Percentiles rank a stretch among this genome's conserved stretches.
phyloP scores from a whole-genome alignment of 805 yeast species.

The Grigorovia transvaalensis region DNA sequence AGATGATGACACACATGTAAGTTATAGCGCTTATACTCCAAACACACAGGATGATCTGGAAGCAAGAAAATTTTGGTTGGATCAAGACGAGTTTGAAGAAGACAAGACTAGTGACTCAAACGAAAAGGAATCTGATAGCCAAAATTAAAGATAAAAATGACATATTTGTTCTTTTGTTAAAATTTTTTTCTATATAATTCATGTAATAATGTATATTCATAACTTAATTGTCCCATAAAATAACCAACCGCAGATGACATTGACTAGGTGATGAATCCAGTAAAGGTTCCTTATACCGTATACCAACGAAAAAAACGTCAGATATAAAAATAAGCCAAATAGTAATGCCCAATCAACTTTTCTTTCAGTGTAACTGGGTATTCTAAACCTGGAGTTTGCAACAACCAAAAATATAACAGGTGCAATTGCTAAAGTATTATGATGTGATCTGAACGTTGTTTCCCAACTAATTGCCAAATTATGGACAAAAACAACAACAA shows the following conservation, averaged over 20 bases:
- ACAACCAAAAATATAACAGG: slow-evolving; percentile 60
- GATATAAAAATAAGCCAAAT: slow-evolving; percentile 36
- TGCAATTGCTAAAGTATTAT: slow-evolving; percentile 64
- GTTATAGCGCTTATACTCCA: slow-evolving; percentile 22
- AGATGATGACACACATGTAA: not conserved
- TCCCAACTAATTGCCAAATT: slow-evolving; percentile 69
- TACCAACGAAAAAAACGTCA: slow-evolving; percentile 49
- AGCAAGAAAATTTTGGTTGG: slow-evolving; percentile 29
- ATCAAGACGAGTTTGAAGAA: slow-evolving; percentile 3
- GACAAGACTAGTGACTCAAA: not conserved
- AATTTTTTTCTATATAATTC: not conserved
- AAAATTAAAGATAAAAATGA: not conserved
- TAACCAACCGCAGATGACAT: slow-evolving; percentile 43
- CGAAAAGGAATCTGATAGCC: not conserved
- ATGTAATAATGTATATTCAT: not conserved
- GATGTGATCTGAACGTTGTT: slow-evolving; percentile 80
- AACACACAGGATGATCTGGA: slow-evolving; percentile 29
- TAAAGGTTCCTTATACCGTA: slow-evolving; percentile 78
- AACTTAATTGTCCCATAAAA: slow-evolving; percentile 5
- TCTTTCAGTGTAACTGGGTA: slow-evolving; percentile 30
- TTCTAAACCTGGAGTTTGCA: slow-evolving; percentile 38
- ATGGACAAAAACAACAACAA: slow-evolving; percentile 70
- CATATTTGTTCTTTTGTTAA: not conserved
- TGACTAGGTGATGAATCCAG: slow-evolving; percentile 72
- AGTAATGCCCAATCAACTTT: slow-evolving; percentile 26